Evolutionary conservation across 2,329 filamentous ascomycete genomes (phyloP).

Genomic region (Zasmidium cellare): DNA sequence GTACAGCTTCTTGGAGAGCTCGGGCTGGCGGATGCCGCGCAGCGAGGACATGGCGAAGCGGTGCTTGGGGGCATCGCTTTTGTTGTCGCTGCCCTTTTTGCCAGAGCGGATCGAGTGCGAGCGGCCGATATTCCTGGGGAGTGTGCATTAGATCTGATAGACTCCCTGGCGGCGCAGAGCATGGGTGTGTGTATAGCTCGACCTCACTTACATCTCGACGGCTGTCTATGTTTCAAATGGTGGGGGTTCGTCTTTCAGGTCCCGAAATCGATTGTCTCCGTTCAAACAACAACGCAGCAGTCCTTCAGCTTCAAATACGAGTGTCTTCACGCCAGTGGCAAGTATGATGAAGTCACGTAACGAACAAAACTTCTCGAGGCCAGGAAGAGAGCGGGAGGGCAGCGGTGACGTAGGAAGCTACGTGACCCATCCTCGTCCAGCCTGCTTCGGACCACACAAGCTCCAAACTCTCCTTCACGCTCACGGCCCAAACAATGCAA

Average conservation of each 20-base stretch:
- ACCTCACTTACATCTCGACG: conserved; percentile 17
- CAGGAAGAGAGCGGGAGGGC: no score
- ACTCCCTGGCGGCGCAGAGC: neutral
- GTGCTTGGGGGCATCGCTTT: conserved; percentile 54
- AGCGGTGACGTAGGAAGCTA: neutral
- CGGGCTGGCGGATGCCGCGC: conserved; percentile 78
- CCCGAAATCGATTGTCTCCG: neutral
- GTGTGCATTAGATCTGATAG: conserved; percentile 4
- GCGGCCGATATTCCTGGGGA: conserved; percentile 47
- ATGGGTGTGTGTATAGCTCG: neutral
- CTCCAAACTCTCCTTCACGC: neutral
- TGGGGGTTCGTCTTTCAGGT: no score
- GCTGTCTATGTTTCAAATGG: conserved; percentile 3
- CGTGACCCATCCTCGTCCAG: no score
- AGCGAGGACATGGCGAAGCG: conserved; percentile 85
- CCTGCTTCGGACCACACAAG: no score
- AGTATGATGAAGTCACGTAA: neutral
- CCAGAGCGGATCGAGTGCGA: conserved; percentile 73
- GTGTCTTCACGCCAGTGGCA: neutral
- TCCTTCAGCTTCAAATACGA: neutral
- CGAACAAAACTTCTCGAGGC: no score
- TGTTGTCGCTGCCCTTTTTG: conserved; percentile 48
- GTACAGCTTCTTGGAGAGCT: conserved; percentile 85
- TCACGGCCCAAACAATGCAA: neutral
- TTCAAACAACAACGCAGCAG: neutral